Evolutionary conservation across 192 early-diverging fungal genomes (phyloP), one percentile per base, ranked within the genome.

Genomic region (Mortierella alpina): DNA sequence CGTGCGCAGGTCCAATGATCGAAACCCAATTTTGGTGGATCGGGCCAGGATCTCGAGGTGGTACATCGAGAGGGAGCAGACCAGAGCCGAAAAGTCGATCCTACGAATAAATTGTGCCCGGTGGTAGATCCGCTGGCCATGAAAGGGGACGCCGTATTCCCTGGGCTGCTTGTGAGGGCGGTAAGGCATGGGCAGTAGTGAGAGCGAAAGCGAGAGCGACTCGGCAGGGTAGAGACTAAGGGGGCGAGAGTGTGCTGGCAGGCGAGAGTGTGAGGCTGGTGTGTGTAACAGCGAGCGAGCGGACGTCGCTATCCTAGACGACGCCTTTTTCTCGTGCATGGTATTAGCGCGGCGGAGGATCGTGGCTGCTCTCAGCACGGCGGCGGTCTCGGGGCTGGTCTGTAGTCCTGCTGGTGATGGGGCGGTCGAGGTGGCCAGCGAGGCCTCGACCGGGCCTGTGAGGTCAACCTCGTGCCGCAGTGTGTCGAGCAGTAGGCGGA

Each of bases 21-120:
- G 64, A 47, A 80, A 72, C 42, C 77, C 77, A 12, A 80, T 54
- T 12, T 61, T 65, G 20, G 23, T 63, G 0, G 77, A 80, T n/a
- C 77, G 63, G 17, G 77, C 77, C 70, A 80, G 59, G 47, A 80
- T 72, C 55, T 80, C 77, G 23, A 80, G 58, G 53, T 80, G 77
- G 40, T 80, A 46, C 7, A 20, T 23, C 0, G 70, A 72, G 18
- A 80, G 14, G 0, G 18, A 44, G 10, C 52, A 45, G 10, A 46
- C 61, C 7, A 80, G n/a, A 12, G 23, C 10, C 4, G 41, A 39
- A 51, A 80, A 72, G 54, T 80, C 66, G 60, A 80, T 54, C 1
- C 14, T n/a, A 3, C 77, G 77, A 39, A 80, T 80, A 52, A 80
- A 72, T 42, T 72, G 77, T 20, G 59, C 77, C 2, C 77, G 63